These are phyloP conservation scores for Cyberlindnera meyerae DNA, from an alignment of 805 yeast genomes.

Conservation along the genomic window DNA sequence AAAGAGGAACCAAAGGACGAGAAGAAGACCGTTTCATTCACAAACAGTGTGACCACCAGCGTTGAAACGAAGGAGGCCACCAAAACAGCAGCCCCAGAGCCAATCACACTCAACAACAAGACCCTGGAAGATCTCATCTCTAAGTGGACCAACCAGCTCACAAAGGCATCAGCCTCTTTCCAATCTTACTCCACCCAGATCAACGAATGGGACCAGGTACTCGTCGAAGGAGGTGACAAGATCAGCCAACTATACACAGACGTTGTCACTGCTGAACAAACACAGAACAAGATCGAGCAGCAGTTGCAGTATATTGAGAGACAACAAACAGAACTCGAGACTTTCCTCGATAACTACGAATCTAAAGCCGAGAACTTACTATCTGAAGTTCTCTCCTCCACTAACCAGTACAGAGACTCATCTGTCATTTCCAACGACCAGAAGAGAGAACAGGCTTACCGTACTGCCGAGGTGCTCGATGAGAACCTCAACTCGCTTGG, in stretches of 20 bases:
- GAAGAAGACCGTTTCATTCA: slow-evolving; percentile 26
- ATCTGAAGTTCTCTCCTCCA: slow-evolving; percentile 33
- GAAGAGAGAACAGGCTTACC: slow-evolving; percentile 85
- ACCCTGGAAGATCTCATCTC: slow-evolving; percentile 89
- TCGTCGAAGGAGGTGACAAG: slow-evolving; percentile 82
- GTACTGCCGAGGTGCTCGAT: slow-evolving; percentile 78
- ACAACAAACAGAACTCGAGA: slow-evolving; percentile 89
- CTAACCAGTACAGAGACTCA: slow-evolving; percentile 23
- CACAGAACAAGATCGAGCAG: slow-evolving; percentile 83
- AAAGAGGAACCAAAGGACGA: slow-evolving; percentile 20
- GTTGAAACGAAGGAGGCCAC: slow-evolving; percentile 36
- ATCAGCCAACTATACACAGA: slow-evolving; percentile 73
- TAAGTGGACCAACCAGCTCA: slow-evolving; percentile 86
- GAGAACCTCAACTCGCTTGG: slow-evolving; percentile 77
- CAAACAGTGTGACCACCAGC: slow-evolving; percentile 22
- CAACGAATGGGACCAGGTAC: slow-evolving; percentile 78
- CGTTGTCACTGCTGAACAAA: slow-evolving; percentile 76
- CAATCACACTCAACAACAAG: slow-evolving; percentile 79
- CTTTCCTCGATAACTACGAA: slow-evolving; percentile 78
- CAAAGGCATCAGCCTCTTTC: slow-evolving; percentile 69
- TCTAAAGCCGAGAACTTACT: slow-evolving; percentile 31
- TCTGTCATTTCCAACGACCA: slow-evolving; percentile 61
- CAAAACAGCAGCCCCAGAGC: slow-evolving; percentile 58
- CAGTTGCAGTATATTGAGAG: slow-evolving; percentile 78
- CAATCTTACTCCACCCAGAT: slow-evolving; percentile 69